phyloP scores from a whole-genome alignment of 208 protist genomes.

The Leishmania braziliensis region DNA sequence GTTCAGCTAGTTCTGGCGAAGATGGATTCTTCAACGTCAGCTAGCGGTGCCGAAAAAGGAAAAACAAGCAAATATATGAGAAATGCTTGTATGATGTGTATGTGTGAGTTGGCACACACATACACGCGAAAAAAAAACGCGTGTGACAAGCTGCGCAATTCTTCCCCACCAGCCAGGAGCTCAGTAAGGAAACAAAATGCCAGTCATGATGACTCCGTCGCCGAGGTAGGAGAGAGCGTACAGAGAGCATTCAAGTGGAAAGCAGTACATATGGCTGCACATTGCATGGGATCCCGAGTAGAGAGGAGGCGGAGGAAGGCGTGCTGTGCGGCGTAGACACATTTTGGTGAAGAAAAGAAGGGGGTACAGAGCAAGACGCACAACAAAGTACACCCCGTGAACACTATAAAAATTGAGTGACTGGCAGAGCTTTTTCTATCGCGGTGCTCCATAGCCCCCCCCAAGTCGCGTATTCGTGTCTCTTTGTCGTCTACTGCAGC shows the following conservation, averaged over 20 bases:
- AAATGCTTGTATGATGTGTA: neutral
- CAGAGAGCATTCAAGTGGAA: neutral
- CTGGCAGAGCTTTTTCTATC: neutral
- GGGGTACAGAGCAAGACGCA: neutral
- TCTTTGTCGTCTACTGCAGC: too few relatives aligned
- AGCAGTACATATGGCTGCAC: neutral
- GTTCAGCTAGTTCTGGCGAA: neutral
- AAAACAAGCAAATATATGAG: neutral
- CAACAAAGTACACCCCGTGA: neutral
- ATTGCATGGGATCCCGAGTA: neutral
- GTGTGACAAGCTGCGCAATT: neutral
- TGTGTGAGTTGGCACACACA: neutral
- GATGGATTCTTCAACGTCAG: neutral
- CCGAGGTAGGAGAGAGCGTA: neutral
- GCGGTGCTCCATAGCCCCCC: neutral
- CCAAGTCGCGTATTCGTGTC: too few relatives aligned
- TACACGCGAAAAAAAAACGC: neutral
- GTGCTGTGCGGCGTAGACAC: neutral
- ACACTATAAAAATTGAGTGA: neutral
- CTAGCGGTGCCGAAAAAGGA: neutral
- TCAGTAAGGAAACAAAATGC: neutral
- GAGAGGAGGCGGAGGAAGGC: neutral
- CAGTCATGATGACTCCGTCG: neutral
- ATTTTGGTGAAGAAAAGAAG: neutral
- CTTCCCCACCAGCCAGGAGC: neutral